A percentile compares a stretch with the other conserved stretches of the same genome.
phyloP scores from a whole-genome alignment of 192 early-diverging fungal species.

The Kickxella alabastrina region DNA sequence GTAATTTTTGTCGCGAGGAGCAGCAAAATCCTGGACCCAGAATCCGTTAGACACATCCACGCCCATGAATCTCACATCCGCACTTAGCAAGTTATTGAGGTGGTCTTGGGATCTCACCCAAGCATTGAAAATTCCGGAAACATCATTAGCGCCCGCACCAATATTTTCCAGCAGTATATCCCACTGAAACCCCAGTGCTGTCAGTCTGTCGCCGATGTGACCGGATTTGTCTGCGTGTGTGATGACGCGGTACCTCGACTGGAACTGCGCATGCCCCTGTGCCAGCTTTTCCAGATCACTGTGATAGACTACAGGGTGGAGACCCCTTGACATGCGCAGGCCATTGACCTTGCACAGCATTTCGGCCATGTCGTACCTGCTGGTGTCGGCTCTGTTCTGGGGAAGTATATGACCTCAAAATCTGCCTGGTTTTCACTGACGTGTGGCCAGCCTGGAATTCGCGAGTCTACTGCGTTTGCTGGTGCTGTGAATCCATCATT shows the following conservation, averaged over 20 bases:
- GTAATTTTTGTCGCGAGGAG: conserved; percentile 13
- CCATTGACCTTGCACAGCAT: conserved; percentile 47
- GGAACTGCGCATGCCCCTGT: conserved; percentile 27
- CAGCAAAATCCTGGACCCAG: conserved; percentile 48
- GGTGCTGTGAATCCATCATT: background rate
- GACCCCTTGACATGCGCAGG: conserved; percentile 7
- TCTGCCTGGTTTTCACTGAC: conserved; percentile 3
- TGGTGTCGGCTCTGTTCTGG: conserved; percentile 14
- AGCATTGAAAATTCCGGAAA: conserved; percentile 23
- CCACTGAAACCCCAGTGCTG: conserved; percentile 19
- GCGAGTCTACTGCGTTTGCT: background rate
- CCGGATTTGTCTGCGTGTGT: conserved; percentile 36
- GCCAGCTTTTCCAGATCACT: conserved; percentile 18
- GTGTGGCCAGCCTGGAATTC: conserved; percentile 11
- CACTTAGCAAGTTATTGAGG: conserved; percentile 35
- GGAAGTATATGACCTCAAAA: conserved; percentile 18
- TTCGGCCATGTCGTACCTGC: conserved; percentile 19
- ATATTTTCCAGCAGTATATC: conserved; percentile 38
- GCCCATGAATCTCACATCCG: conserved; percentile 33
- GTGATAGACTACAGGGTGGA: conserved; percentile 25
- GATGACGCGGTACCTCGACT: conserved; percentile 19
- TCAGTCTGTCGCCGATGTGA: conserved; percentile 31
- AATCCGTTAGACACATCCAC: conserved; percentile 32
- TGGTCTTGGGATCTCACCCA: conserved; percentile 37
- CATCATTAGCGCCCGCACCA: conserved; percentile 30